These are phyloP conservation scores for Aspergillus baeticus DNA, from an alignment of 495 filamentous ascomycete species.

Conservation along the genomic window DNA sequence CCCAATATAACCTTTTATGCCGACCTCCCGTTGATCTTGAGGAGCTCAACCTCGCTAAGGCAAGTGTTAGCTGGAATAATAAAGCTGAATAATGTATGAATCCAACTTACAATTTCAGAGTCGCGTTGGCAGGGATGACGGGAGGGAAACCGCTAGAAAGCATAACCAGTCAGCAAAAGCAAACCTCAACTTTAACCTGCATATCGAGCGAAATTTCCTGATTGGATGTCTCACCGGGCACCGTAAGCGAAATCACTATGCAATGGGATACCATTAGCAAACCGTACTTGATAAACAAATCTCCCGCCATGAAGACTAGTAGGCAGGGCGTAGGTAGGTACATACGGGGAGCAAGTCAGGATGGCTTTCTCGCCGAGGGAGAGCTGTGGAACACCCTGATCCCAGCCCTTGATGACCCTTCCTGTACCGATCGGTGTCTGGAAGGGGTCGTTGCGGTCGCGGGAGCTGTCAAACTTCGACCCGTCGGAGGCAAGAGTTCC, in stretches of 20 bases:
- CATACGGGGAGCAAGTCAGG: constrained; percentile 74
- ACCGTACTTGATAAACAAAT: not conserved
- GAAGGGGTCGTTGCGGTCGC: constrained; percentile 57
- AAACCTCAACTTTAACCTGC: not conserved
- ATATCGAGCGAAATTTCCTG: not conserved
- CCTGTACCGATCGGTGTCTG: constrained; percentile 68
- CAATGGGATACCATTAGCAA: constrained; percentile 23
- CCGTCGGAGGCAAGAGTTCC: constrained; percentile 70
- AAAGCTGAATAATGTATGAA: constrained; percentile 7
- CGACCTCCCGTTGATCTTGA: constrained; percentile 32
- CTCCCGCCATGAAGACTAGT: not conserved
- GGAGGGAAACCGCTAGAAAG: constrained; percentile 61
- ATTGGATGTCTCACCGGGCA: constrained; percentile 51
- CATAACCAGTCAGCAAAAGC: not conserved
- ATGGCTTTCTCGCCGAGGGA: constrained; percentile 77
- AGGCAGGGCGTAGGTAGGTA: too few relatives aligned
- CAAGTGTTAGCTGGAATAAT: not conserved
- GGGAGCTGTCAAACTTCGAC: constrained; percentile 72
- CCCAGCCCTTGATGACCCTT: constrained; percentile 83
- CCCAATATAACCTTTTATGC: not conserved
- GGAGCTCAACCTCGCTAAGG: constrained; percentile 40
- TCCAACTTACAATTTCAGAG: constrained; percentile 52
- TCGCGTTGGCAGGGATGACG: constrained; percentile 52
- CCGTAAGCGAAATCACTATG: constrained; percentile 78
- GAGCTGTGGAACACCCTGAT: constrained; percentile 80